A percentile compares a stretch with the other conserved stretches of the same genome.
phyloP scores from a whole-genome alignment of 1,284 basidiomycete genomes.

The Austroboletus niveus region DNA sequence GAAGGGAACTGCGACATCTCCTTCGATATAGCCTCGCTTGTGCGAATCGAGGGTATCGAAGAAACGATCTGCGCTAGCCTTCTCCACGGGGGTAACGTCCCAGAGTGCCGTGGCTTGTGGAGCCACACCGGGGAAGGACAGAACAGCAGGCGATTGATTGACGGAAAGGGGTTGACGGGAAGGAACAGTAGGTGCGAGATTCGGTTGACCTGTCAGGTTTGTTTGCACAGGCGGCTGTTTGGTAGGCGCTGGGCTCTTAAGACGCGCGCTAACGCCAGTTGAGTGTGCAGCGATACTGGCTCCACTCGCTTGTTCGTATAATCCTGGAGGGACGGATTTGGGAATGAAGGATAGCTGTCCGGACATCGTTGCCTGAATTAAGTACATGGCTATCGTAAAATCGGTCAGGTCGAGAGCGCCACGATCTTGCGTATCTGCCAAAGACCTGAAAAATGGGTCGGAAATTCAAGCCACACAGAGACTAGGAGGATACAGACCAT shows the following conservation, averaged over 20 bases:
- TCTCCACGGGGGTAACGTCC: slow-evolving; percentile 86
- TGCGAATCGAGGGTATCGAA: slow-evolving; percentile 83
- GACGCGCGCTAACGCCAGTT: slow-evolving; percentile 59
- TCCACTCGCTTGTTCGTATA: slow-evolving; percentile 85
- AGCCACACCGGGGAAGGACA: slow-evolving; percentile 26
- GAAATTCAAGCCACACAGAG: slow-evolving; percentile 1
- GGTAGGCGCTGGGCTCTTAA: slow-evolving; percentile 44
- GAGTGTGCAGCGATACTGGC: slow-evolving; percentile 50
- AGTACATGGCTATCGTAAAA: slow-evolving; percentile 96
- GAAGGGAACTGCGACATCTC: slow-evolving; percentile 94
- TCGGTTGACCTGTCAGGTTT: slow-evolving; percentile 61
- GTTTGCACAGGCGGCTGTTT: slow-evolving; percentile 43
- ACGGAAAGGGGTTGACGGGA: slow-evolving; percentile 18
- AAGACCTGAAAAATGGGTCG: slow-evolving; percentile 57
- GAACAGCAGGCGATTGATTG: slow-evolving; percentile 17
- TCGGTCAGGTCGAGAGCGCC: slow-evolving; percentile 89
- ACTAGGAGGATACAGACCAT: slow-evolving; percentile 58
- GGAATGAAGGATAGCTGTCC: slow-evolving; percentile 77
- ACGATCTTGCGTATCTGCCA: slow-evolving; percentile 93
- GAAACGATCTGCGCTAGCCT: slow-evolving; percentile 76
- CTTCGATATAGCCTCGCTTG: slow-evolving; percentile 83
- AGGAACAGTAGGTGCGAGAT: slow-evolving; percentile 19
- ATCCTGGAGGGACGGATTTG: slow-evolving; percentile 74
- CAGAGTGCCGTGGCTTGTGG: slow-evolving; percentile 46
- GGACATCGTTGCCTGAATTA: slow-evolving; percentile 91